Evolutionary conservation across 2,329 filamentous ascomycete species (phyloP).

Genomic region (Trichoderma sp.): DNA sequence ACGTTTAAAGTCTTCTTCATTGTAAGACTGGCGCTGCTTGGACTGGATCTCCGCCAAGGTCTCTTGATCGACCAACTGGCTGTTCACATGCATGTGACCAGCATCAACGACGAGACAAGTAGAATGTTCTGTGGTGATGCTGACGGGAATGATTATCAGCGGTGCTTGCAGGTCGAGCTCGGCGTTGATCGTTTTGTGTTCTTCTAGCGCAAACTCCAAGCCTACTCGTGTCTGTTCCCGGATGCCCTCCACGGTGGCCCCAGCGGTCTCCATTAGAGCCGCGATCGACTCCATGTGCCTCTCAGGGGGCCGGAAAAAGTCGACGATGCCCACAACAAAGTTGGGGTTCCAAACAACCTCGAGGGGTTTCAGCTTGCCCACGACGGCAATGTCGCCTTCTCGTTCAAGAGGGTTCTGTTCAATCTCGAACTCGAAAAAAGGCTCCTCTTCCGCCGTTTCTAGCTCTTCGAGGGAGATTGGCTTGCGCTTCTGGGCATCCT

Average conservation of each 20-base stretch:
- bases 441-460: slow-evolving; percentile 56
- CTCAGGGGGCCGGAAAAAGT: slow-evolving; percentile 95
- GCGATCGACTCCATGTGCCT: slow-evolving; percentile 98
- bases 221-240: slow-evolving; percentile 94
- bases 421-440: slow-evolving; percentile 88
- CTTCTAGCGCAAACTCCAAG: slow-evolving; percentile 91
- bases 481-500: slow-evolving; percentile 65
- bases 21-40: slow-evolving; percentile 85
- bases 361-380: slow-evolving; percentile 87
- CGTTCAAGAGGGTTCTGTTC: slow-evolving; percentile 95
- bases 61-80: slow-evolving; percentile 88
- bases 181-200: slow-evolving; percentile 97
- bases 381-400: slow-evolving; percentile 85
- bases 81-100: slow-evolving; percentile 91
- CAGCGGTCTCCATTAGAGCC: slow-evolving; percentile 91
- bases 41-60: slow-evolving; percentile 86
- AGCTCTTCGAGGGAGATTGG: slow-evolving; percentile 54
- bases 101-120: slow-evolving; percentile 94
- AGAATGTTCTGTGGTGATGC: slow-evolving; percentile 74
- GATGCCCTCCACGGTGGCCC: slow-evolving; percentile 91
- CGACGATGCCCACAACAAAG: slow-evolving; percentile 84
- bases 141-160: slow-evolving; percentile 93
- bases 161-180: slow-evolving; percentile 94
- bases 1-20: slow-evolving; percentile 80
- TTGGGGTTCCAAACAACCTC: slow-evolving; percentile 98